Evolutionary conservation across 495 filamentous ascomycete species (phyloP), one percentile per base, ranked within the genome.

Genomic region (Talaromyces proteolyticus): DNA sequence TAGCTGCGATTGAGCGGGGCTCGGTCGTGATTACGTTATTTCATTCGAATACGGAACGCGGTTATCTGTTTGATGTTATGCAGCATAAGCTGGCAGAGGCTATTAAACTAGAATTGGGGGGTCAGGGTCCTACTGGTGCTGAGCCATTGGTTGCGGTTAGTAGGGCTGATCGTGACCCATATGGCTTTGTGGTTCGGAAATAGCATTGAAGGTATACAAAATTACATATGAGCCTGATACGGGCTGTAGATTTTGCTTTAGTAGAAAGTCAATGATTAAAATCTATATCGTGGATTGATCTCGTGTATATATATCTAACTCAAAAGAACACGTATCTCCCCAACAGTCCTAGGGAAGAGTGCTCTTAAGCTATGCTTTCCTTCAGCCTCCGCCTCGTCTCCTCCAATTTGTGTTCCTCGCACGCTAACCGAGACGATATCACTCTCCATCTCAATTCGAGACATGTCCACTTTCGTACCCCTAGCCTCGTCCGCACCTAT

Each of bases 11-110:
- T 23, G 92, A 96, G 74, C 75, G 78, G n/a, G 93, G 93, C n/a
- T 84, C 85, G 50, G 82, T 77, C 49, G 89, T 96, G 0, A 77
- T 98, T 49, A 83, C 85, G 6, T 76, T 93, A 23, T 91, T 94
- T 53, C 93, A 98, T 64, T 89, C 86, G 52, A 96, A 97, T 67
- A 91, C 85, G 0, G 93, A 96, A 70, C 65, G 92, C 12, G 85
- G 81, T 2, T 96, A 89, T 58, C 66, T 97, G 54, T 72, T 77
- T 56, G 70, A 81, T 24, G 79, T 87, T 44, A 76, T 98, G 75
- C 77, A 76, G 58, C 64, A 66, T 16, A 81, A 81, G 67, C 68
- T 98, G 59, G 62, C 78, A 38, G 65, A 67, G 12, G 62, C 64
- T 21, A 57, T 96, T 44, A 66, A 61, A 20, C 66, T 72, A 51